Evolutionary conservation across 2,329 filamentous ascomycete species (phyloP).

Genomic region (Dothideomycetidae sp.): DNA sequence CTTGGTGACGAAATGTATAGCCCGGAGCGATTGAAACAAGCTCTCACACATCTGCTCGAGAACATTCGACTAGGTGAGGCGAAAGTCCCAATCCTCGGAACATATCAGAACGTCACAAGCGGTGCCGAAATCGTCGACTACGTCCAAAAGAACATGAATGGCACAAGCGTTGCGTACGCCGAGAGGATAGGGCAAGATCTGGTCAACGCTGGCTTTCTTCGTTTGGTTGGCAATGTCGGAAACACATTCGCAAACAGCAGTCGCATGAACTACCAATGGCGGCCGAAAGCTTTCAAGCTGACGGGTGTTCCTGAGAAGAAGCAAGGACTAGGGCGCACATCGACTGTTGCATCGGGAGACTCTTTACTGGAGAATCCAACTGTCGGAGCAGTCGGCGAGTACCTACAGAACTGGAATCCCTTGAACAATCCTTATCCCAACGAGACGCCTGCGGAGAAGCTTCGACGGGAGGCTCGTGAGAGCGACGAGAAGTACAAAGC

Average conservation of each 20-base stretch:
- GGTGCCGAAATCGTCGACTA: conserved; percentile 94
- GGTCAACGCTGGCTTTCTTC: conserved; percentile 69
- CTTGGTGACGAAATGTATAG: conserved; percentile 80
- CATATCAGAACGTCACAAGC: conserved; percentile 81
- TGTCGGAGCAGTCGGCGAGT: conserved; percentile 72
- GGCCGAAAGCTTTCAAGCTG: conserved; percentile 75
- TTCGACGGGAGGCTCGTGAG: conserved; percentile 79
- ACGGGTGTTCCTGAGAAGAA: conserved; percentile 85
- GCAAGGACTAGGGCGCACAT: conserved; percentile 51
- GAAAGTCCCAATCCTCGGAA: conserved; percentile 90
- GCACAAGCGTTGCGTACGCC: conserved; percentile 73
- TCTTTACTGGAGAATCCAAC: conserved; percentile 54
- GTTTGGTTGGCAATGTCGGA: conserved; percentile 85
- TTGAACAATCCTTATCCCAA: conserved; percentile 83
- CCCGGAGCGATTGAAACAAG: conserved; percentile 79
- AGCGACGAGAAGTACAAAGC: conserved; percentile 89
- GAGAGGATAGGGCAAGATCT: conserved; percentile 93
- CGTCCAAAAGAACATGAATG: conserved; percentile 74
- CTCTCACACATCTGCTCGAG: conserved; percentile 71
- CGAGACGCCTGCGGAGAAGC: conserved; percentile 73
- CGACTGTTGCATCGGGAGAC: conserved; percentile 46
- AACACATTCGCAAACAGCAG: conserved; percentile 96
- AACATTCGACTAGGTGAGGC: conserved; percentile 77
- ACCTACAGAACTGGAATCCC: conserved; percentile 83
- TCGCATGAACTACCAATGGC: conserved; percentile 95